Base-by-base conservation (phyloP, 345 rosid genomes). In the Camelina neglecta region DNA sequence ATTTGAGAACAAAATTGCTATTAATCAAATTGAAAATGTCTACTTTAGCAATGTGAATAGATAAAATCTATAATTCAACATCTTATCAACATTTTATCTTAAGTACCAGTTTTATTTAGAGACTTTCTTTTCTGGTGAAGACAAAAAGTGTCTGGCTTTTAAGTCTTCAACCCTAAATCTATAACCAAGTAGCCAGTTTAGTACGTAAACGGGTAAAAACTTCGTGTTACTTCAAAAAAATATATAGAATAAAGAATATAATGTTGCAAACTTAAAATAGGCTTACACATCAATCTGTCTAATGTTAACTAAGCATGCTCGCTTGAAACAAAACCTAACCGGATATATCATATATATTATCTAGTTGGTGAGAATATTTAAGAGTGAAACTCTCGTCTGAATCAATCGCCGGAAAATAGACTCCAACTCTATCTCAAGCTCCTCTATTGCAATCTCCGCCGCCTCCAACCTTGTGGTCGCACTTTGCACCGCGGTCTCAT, bases 341-440 rank as follows among this genome's bases (percentile, higher is more conserved):
- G 21, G 57, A 51, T 45, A 45, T 29, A 26, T 36, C 41, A 2
- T 12, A 51, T 51, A 60, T 35, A 67, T 9, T 21, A 67, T 11
- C 58, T 84, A 88, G 68, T 62, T 81, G 38, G 85, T 86, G 29
- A 85, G 92, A 78, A 90, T 85, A 76, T 90, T 93, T 3, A 88
- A 89, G 77, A 90, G 97, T 23, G 86, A 84, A 79, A 84, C 95
- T 82, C 98, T 84, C 38, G 98, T 89, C 59, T 88, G 93, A 65
- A 93, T 93, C 82, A 90, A 73, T 18, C 93, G 81, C 75, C 96
- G 74, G 33, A 75, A 85, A 69, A 90, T 89, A 81, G 86, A 86
- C 58, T 88, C 86, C 23, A 90, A 13, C 82, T 93, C 95, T 35
- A 77, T 76, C 69, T 85, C 90, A 41, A 90, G 92, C 72, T 88